These are phyloP conservation scores for Lotmaria passim DNA, from an alignment of 208 protist genomes.

Conservation along the genomic window DNA sequence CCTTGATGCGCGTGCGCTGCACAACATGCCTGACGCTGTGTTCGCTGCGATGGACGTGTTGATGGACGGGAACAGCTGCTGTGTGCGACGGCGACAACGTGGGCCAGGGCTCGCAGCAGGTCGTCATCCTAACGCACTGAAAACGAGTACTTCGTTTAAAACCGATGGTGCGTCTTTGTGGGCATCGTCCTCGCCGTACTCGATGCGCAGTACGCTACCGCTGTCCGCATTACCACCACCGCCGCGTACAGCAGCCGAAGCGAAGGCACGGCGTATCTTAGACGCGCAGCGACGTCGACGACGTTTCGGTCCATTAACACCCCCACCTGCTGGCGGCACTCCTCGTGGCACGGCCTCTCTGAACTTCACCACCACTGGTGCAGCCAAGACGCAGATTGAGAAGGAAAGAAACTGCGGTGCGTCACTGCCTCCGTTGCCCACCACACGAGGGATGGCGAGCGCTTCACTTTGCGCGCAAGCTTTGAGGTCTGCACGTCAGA, in stretches of 20 bases:
- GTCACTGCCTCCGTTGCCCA: not conserved
- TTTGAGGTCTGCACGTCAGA: constrained; percentile 1
- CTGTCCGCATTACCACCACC: not conserved
- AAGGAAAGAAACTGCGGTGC: not conserved
- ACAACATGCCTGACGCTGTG: constrained; percentile 21
- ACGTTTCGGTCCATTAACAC: too few species aligned
- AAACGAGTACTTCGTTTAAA: not conserved
- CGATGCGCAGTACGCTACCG: constrained; percentile 2
- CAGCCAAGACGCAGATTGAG: not conserved
- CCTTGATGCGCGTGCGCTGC: constrained; percentile 28
- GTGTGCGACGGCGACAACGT: constrained; percentile 47
- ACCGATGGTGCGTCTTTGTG: not conserved
- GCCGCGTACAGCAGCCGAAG: constrained; percentile 24
- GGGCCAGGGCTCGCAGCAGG: too few species aligned
- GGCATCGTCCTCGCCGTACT: not conserved
- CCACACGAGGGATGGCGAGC: constrained; percentile 9
- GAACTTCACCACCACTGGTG: too few species aligned
- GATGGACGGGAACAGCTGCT: constrained; percentile 77
- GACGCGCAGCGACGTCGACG: constrained; percentile 19
- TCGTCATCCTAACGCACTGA: not conserved
- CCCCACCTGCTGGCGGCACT: too few species aligned
- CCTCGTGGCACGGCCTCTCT: too few species aligned
- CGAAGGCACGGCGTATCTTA: constrained; percentile 30
- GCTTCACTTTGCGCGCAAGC: constrained; percentile 8
- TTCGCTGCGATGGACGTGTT: constrained; percentile 66